Base-by-base conservation (phyloP, 306 rosid species). In the Lathyrus oleraceus region DNA sequence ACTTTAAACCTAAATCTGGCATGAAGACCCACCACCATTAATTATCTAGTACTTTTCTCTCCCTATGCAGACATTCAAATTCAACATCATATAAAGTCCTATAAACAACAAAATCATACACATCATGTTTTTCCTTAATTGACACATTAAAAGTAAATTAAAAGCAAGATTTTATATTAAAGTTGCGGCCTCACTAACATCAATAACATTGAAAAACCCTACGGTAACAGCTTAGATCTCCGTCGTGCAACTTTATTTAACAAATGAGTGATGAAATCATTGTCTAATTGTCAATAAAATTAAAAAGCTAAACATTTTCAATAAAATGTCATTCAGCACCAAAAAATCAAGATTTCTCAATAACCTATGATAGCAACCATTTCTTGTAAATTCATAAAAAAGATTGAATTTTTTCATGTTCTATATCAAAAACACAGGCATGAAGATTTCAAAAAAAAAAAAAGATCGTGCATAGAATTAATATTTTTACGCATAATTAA, bases 211-310 rank as follows among this genome's bases (percentile, higher is more conserved):
- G 8, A 53, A 53, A 20, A 20, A 20, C 10, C 19, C 27, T 14
- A 57, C 23, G 5, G 15, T 20, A 20, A 53, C 30, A 2, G n/a
- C 58, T 4, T 19, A 9, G 58, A 51, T 51, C 28, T 5, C 27
- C 3, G 16, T 25, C 16, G 0, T 23, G 5, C 17, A 23, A 56
- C 16, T 11, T 54, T 23, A 23, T 12, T 56, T 51, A 16, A 51
- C 68, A 74, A 66, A 61, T 61, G 59, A 61, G 79, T 53, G 67
- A 79, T 84, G 78, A 80, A 78, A 58, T 76, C 82, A 57, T 52
- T 74, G 51, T 15, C 56, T 36, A 25, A 44, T 52, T 74, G 43
- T 38, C 14, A 1, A 51, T 14, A 15, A 47, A 19, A 45, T 78
- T 60, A 5, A 70, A 69, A 54, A 11, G 1, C 2, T 14, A 44